Evolutionary conservation across 2,329 filamentous ascomycete genomes (phyloP), one percentile per base, ranked within the genome.

Genomic region (Aureobasidium sp.): DNA sequence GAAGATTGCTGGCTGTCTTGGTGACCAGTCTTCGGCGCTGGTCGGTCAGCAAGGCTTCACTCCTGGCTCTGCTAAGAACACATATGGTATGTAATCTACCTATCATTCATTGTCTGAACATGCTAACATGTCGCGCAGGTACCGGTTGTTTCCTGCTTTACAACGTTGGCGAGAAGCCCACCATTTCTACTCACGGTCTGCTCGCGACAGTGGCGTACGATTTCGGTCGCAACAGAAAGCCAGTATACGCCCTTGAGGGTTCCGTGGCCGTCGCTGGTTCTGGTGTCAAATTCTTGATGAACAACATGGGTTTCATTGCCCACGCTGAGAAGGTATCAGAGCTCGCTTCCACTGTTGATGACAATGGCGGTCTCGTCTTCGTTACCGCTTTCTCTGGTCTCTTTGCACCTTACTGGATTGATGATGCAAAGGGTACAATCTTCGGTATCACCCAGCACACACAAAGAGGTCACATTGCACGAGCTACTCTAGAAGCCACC

Each of bases 341-440:
- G 55, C 74, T 87, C 51, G 84, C 84, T 10, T 78, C 79, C 39
- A 82, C 79, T 2, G 84, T 87, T 8, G 74, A 81, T 47, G 87
- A 94, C 72, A 93, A 87, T 64, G 90, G 90, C 61, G 90, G 90
- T 17, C 88, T 90, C 63, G 83, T 91, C 37, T 78, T 94, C 68
- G 90, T 95, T 65, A 94, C 90, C 2, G 90, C 90, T 2, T 95
- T 95, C 71, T 90, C 87, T 73, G 90, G 90, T 63, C 81, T 95
- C 6, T 94, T 94, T 71, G 90, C 90, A 0, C 90, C 90, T 0
- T 94, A 94, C 74, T 95, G 90, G 90, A 92, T 94, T 65, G 90
- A 94, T 71, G 89, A 93, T 74, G 90, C 90, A 36, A 87, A 90
- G 74, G 90, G 90, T 63, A 94, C 90, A 8, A 83, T 92, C 47